These are phyloP conservation scores for Fusarium nodosum DNA, from an alignment of 2,329 filamentous ascomycete species.

Conservation along the genomic window DNA sequence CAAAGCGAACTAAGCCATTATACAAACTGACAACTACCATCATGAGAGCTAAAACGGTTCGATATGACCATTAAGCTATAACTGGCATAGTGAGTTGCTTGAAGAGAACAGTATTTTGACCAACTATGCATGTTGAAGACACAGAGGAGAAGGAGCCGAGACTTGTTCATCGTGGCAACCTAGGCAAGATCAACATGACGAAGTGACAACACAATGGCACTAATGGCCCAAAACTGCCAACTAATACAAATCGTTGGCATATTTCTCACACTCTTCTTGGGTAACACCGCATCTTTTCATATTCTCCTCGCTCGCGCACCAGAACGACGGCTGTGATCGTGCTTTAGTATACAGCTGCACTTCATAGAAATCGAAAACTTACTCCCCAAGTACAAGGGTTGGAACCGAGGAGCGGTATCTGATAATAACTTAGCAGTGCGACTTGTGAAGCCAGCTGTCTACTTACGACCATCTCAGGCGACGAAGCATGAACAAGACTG, in stretches of 20 bases:
- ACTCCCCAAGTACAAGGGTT: slow-evolving; percentile 19
- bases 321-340: background rate
- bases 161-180: background rate
- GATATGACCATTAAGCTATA: background rate
- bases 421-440: background rate
- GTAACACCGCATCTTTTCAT: slow-evolving; percentile 13
- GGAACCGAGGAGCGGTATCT: slow-evolving; percentile 8
- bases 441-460: background rate
- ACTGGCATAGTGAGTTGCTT: background rate
- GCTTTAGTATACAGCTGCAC: background rate
- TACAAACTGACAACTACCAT: too few relatives aligned
- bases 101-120: background rate
- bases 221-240: background rate
- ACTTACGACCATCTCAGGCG: slow-evolving; percentile 6
- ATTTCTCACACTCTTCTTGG: slow-evolving; percentile 11
- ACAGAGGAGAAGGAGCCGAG: background rate
- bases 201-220: background rate
- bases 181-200: background rate
- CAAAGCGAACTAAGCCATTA: too few relatives aligned
- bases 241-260: slow-evolving; percentile 4
- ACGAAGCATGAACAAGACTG: background rate
- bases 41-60: too few relatives aligned
- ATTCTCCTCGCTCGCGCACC: slow-evolving; percentile 14
- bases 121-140: background rate
- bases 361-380: rapidly evolving